Evolutionary conservation across 2,329 filamentous ascomycete species (phyloP).

Genomic region (Rosellinia necatrix): DNA sequence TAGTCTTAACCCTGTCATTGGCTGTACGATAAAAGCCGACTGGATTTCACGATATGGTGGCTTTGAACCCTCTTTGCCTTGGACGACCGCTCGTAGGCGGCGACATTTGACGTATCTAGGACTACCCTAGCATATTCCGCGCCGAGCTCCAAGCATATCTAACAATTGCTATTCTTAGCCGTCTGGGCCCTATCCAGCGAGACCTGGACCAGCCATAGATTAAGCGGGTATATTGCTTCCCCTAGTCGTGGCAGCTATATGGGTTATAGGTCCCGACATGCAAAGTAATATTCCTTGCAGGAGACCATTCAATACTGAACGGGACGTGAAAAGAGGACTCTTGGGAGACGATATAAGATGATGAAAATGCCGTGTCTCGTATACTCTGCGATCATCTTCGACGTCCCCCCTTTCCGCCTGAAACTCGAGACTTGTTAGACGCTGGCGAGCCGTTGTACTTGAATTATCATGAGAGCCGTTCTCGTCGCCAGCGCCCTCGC

Average conservation of each 20-base stretch:
- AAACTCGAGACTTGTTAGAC: background rate
- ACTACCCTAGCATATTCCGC: no score
- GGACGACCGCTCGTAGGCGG: background rate
- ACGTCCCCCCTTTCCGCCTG: background rate
- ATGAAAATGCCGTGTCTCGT: background rate
- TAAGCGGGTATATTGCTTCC: slow-evolving; percentile 11
- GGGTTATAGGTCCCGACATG: background rate
- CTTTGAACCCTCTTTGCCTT: background rate
- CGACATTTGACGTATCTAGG: background rate
- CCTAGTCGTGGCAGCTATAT: background rate
- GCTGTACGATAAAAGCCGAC: background rate
- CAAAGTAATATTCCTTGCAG: background rate
- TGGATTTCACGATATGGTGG: background rate
- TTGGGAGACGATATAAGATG: background rate
- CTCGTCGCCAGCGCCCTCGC: slow-evolving; percentile 42
- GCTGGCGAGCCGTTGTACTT: background rate
- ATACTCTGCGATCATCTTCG: background rate
- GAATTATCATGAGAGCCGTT: slow-evolving; percentile 54
- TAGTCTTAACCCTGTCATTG: slow-evolving; percentile 5
- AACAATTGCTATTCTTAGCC: background rate
- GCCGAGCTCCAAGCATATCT: background rate
- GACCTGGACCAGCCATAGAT: slow-evolving; percentile 3
- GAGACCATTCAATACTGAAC: background rate
- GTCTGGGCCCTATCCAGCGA: background rate
- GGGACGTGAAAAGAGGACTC: background rate